Evolutionary conservation across 1,139 yeast species (phyloP), one percentile per base, ranked within the genome.

Genomic region (Pichia sp.): DNA sequence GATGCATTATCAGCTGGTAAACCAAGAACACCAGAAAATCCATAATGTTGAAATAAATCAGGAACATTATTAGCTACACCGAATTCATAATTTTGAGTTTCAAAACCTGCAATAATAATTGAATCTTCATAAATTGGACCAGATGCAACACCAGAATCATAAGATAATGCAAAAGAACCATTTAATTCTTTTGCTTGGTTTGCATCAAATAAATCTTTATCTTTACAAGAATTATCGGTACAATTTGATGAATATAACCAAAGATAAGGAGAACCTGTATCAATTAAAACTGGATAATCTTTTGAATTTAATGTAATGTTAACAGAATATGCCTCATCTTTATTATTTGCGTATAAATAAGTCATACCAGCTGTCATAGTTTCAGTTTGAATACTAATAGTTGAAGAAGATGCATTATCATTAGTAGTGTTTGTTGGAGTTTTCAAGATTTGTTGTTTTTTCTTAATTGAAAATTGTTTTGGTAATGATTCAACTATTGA

Each of bases 221-320:
- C 40, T 9, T 26, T 27, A 54, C 86, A 79, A 1, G 76, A 67
- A 13, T 54, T 47, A 25, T 69, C 66, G 1, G 62, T 58, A 60
- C 86, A 79, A 37, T 70, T 61, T 2, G 65, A 56, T 38, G 77
- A 77, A 54, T 76, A 78, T 3, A 80, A 68, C 87, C 87, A 80
- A 2, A 79, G 59, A 46, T 77, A 72, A 29, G 79, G 76, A 28
- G 82, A 76, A 2, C 84, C 86, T 0, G 87, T 79, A 55, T 80
- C 87, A 22, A 80, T 62, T 15, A 80, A 66, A 33, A 80, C 61
- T 6, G 75, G 74, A 53, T 70, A 78, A 25, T 62, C 62, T 26
- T 59, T 59, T 18, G 62, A 52, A 35, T 66, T 70, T 22, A 63
- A 56, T 8, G 68, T 62, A 18, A 65, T 59, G 43, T 66, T 59